Evolutionary conservation across 371 early-diverging fungal species (phyloP), one percentile per base, ranked within the genome.

Genomic region (Blastocladiella emersonii): DNA sequence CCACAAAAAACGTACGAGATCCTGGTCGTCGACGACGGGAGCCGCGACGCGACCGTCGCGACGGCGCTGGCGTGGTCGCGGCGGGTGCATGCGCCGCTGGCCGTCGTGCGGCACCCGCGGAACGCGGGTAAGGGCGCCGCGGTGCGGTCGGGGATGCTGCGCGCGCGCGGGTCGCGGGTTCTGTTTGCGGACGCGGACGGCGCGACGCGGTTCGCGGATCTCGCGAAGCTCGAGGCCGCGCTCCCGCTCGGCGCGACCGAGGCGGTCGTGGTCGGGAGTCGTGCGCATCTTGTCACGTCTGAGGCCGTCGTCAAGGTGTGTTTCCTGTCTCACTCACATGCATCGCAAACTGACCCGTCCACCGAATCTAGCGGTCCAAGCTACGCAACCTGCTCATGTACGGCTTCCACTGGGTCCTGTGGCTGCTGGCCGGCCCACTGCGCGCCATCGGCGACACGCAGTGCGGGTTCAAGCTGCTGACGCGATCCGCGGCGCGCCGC

Each of bases 161-260:
- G 73, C 55, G 79, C 91, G 25, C 77, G 87, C n/a, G 97, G 95
- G 17, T 74, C 85, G 57, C 68, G 68, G 43, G 70, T 93, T 43
- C 71, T 96, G 63, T 92, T 96, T 82, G 94, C 90, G 23, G 97
- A 96, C 73, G 95, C 97, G 0, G 97, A 96, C 73, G 97, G 95
- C 30, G 95, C 97, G 0, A 91, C 94, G 0, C 76, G 78, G 49
- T 94, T 94, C 71, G 78, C 85, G 15, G 95, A 96, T 71, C 66
- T 94, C 51, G 83, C 77, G 25, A 63, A 71, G 45, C 69, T 93
- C 65, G 79, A 85, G 27, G 65, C 56, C 7, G 71, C 77, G 45
- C 57, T 85, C 6, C 3, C 25, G 12, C 27, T 57, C 57, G 21
- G 1, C 5, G 4, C 7, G 30, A 57, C n/a, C 0, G 70, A 72